Base-by-base conservation (phyloP, 495 filamentous ascomycete species). In the Chaetomium cochliodes region DNA sequence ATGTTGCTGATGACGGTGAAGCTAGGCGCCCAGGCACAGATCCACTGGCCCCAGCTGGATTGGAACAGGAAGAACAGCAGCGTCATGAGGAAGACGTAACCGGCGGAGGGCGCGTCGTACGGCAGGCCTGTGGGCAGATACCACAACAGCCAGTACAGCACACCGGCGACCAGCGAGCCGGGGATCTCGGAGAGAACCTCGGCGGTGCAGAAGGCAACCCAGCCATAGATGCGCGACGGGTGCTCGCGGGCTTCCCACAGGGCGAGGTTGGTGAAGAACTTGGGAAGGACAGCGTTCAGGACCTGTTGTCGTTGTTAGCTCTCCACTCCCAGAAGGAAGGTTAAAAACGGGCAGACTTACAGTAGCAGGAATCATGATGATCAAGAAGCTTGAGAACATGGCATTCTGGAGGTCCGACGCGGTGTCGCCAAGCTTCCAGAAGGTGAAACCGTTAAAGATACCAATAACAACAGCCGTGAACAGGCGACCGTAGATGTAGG, bases 371-470 rank as follows among this genome's bases (percentile, higher is more conserved):
- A 94, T 84, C 44, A 90, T 82, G 58, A 93, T 77, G 69, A 94
- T 88, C 42, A 91, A 64, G 81, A 93, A 94, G 60, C 74, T 71
- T 0, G 88, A 87, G 82, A 94, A 93, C 83, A 96, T 87, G 65
- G 88, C 84, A 75, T 91, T 85, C 75, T 96, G 89, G 79, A 96
- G 86, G 65, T 90, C 88, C 41, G 82, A 79, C 4, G 90, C 76
- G 1, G 81, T 83, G 71, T 86, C 78, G 16, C 88, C 88, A 25
- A 93, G 80, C 69, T 87, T 80, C 79, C 84, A 94, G 79, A 94
- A 96, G 18, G 92, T 93, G 73, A 96, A 94, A n/a, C 90, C 88
- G 73, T 90, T 91, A 80, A 93, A 92, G 16, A 93, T 41, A 72
- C 78, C 96, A 16, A 75, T 55, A 22, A 79, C 62, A 8, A 81